Evolutionary conservation across 441 rosid genomes (phyloP).

Genomic region (Manihot esculenta): DNA sequence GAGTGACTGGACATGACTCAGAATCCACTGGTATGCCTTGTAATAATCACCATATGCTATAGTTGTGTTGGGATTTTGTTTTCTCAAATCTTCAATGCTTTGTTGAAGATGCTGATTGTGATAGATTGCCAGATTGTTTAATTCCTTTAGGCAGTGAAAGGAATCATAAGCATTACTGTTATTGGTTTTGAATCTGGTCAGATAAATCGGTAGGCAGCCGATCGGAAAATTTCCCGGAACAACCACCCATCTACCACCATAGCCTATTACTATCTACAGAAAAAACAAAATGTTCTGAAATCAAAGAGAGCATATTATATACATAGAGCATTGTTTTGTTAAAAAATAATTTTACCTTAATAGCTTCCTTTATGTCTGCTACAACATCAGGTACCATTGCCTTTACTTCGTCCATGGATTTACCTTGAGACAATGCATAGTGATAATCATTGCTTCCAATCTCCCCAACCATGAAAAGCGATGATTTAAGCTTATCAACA

Average conservation of each 20-base stretch:
- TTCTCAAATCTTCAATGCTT: neutral
- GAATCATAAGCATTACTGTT: neutral
- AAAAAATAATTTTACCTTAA: neutral
- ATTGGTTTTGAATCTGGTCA: constrained; percentile 4
- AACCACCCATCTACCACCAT: neutral
- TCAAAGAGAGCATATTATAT: too few species aligned
- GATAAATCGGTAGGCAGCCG: constrained; percentile 14
- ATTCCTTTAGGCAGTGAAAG: constrained; percentile 3
- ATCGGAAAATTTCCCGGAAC: constrained; percentile 9
- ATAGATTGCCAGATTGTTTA: neutral
- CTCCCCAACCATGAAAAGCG: constrained; percentile 48
- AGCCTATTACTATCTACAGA: constrained; percentile 7
- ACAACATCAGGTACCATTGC: constrained; percentile 40
- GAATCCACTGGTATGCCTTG: constrained; percentile 2
- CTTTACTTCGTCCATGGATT: constrained; percentile 26
- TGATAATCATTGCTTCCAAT: constrained; percentile 53
- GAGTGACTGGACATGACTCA: neutral
- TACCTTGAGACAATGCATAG: constrained; percentile 34
- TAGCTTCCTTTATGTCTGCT: constrained; percentile 30
- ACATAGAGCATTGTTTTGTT: neutral
- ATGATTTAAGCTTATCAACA: constrained; percentile 23
- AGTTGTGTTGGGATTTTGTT: neutral
- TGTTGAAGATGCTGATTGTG: constrained; percentile 13
- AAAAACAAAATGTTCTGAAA: too few species aligned
- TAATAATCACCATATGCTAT: constrained; percentile 16